Base-by-base conservation (phyloP, 2,329 filamentous ascomycete species). In the Escovopsis sp. region DNA sequence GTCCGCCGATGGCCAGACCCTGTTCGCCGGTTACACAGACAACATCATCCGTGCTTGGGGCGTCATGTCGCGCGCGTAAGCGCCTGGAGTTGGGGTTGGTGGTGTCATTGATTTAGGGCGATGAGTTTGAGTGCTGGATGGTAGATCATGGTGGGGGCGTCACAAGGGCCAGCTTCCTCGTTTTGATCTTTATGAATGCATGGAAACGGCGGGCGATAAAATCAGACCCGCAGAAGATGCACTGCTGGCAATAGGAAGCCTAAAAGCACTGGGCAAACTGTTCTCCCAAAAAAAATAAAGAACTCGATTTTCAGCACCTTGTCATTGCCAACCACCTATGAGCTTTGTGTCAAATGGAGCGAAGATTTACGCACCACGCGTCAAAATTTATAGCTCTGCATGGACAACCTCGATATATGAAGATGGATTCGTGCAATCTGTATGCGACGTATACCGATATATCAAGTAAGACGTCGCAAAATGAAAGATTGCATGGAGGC, bases 11-110 rank as follows among this genome's bases (percentile, higher is more conserved):
- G 91, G 91, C 67, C 89, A 96, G 81, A 96, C 91, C 64, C 77
- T 98, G 68, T 98, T 98, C 70, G 88, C 91, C 67, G 91, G 91
- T 70, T 98, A 98, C 81, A 98, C 91, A 60, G 91, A 98, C 75
- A 96, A 95, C 81, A 83, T 93, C 74, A 94, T 94, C 74, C 85
- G 88, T 62, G 87, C 85, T 59, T 94, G 87, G 87, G 87, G 87
- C 72, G 87, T 94, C 64, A 94, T 94, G 86, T 91, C 85, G 68
- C 79, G 86, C 69, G 85, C 82, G 71, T 88, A 85, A 66, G 57
- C 47, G 46, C 37, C 39, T 15, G 37, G 12, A 15, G 12, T 15
- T 9, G 12, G 28, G 26, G 34, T 18, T 23, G 32, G 30, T 33
- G n/a, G 33, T 19, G 18, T 37, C 33, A 36, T 41, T 28, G 34